These are phyloP conservation scores for Xylaria cubensis DNA, from an alignment of 495 filamentous ascomycete species.

Conservation along the genomic window DNA sequence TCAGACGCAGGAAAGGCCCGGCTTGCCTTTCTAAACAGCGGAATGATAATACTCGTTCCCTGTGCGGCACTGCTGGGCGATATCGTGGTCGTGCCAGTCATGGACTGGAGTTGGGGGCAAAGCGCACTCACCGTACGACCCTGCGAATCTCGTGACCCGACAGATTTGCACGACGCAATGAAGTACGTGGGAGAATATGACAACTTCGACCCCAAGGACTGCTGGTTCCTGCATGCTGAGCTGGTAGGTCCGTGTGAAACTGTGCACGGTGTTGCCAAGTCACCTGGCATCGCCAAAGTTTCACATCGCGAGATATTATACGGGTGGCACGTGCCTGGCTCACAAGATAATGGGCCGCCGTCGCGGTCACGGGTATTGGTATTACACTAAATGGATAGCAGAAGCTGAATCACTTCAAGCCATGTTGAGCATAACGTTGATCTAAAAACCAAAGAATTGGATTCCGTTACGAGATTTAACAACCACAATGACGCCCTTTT, in stretches of 20 bases:
- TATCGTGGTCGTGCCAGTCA: background rate
- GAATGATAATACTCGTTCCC: background rate
- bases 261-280: background rate
- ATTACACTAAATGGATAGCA: background rate
- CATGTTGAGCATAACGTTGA: background rate
- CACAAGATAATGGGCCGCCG: background rate
- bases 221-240: background rate
- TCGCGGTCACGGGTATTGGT: background rate
- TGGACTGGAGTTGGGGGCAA: background rate
- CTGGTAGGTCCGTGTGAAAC: background rate
- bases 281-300: background rate
- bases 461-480: background rate
- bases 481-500: slow-evolving; percentile 4
- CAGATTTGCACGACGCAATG: background rate
- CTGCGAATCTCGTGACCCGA: background rate
- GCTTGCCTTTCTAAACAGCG: slow-evolving; percentile 4
- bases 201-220: background rate
- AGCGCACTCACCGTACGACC: background rate
- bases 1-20: background rate
- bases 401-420: background rate
- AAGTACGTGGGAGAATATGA: background rate
- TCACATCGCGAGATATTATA: background rate
- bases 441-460: background rate
- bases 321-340: background rate
- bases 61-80: background rate